Base-by-base conservation (phyloP, 2,329 filamentous ascomycete species). In the Diaporthe vaccinii region DNA sequence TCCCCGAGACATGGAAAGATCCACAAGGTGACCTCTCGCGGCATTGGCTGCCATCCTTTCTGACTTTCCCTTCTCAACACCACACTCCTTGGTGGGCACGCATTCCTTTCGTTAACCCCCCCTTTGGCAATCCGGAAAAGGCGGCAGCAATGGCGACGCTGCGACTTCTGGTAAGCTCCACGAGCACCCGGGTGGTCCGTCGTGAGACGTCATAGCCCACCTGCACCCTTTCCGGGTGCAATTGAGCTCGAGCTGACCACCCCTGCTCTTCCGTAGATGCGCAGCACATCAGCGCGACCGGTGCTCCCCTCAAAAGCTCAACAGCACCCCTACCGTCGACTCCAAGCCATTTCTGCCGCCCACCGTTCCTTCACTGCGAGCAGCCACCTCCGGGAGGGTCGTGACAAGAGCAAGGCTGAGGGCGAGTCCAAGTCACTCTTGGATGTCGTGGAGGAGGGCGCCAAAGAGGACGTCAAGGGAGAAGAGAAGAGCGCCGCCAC, bases 141-240 rank as follows among this genome's bases (percentile, higher is more conserved):
- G 71, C 68, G 74, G 74, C 76, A 70, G 72, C 69, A 70, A 77
- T 77, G 74, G 74, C 76, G 58, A 67, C 74, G 61, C 71, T 74
- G 74, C 76, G 74, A 74, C 76, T 77, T 44, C 67, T 74, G 76
- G 76, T 77, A 74, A 74, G 74, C 55, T 51, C 71, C 57, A 31
- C 9, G 36, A 46, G 34, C 22, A 44, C 57, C 28, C 44, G 22
- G 44, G 22, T 53, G 8, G 36, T n/a, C 49, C 46, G 59, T n/a
- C 55, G 17, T 53, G 25, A 51, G 61, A 70, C 65, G 74, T 74
- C 74, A 74, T 76, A 72, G 58, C 65, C 61, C 62, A 22, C n/a
- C 25, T 22, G 49, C n/a, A 15, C 36, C 59, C 61, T 12, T 14
- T n/a, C 9, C 22, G 36, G 55, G 28, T 53, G 55, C 65, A 39